Evolutionary conservation across 73 alveolate species (phyloP), one percentile per base, ranked within the genome.

Genomic region (Symbiodinium pilosum): DNA sequence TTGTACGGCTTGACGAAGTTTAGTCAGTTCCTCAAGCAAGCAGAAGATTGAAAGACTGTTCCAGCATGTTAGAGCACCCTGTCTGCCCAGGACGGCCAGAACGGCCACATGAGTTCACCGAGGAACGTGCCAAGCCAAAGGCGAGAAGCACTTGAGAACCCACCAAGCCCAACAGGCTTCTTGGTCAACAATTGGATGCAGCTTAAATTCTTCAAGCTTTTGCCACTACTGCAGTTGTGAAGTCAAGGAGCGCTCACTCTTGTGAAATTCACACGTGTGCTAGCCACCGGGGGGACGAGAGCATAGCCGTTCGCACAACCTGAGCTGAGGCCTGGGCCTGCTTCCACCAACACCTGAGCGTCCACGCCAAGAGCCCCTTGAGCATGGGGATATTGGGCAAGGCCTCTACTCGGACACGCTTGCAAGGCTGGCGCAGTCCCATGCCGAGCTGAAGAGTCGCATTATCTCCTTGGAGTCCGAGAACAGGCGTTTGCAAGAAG

Each of bases 401-500:
- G 43, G 44, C 85, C 88, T 91, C 56, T 69, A 68, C n/a, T 83
- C 87, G 38, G 97, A 69, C 52, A 91, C 97, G 43, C 51, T 91
- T 43, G 97, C 88, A 8, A 36, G 88, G 30, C 52, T 91, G 75
- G 97, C 97, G 28, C 97, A 91, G 54, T 91, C 97, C 26, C 97
- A 91, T n/a, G 88, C 83, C 54, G 97, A 91, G 38, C 83, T 91
- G 52, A 91, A 91, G 68, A 83, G 77, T 69, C 97, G 97, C 81
- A 91, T 91, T 36, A 40, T 91, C 52, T 39, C 88, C 81, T 43
- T 91, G 81, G 97, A 91, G 64, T 83, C 97, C 0, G 97, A 91
- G 97, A 91, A 91, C 88, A 68, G 43, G 41, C 97, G 97, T 24
- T 56, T 91, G 54, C 44, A 91, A 86, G 97, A 91, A 18, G 97